These are phyloP conservation scores for Arabidopsis suecica DNA, from an alignment of 345 rosid genomes.

Conservation along the genomic window DNA sequence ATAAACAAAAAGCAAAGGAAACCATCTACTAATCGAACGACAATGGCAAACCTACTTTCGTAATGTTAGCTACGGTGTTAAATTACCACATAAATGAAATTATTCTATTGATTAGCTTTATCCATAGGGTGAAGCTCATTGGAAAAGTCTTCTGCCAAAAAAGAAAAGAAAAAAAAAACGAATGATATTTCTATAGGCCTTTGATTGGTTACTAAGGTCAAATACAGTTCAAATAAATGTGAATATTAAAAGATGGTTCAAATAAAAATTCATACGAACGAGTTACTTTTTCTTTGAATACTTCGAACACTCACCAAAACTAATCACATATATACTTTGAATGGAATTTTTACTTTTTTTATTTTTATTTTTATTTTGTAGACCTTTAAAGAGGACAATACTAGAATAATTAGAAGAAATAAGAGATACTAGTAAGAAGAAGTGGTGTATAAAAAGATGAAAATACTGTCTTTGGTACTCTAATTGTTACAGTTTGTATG, in stretches of 20 bases:
- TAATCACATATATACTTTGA: neutral
- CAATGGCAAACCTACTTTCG: conserved; percentile 1
- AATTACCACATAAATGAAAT: neutral
- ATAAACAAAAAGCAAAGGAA: conserved; percentile 4
- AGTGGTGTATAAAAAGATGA: no score
- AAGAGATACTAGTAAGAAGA: no score
- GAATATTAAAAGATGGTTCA: neutral
- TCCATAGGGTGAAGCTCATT: conserved; percentile 8
- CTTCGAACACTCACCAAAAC: neutral
- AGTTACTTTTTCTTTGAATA: neutral
- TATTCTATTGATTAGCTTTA: neutral
- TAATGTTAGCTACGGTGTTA: conserved; percentile 2
- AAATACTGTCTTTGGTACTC: no score
- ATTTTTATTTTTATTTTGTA: neutral
- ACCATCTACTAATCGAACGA: neutral
- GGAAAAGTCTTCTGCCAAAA: neutral
- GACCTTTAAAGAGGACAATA: neutral
- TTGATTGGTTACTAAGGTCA: neutral
- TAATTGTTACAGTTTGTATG: no score
- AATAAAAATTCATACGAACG: neutral
- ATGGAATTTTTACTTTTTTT: neutral
- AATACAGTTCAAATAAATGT: neutral
- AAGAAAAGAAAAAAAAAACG: neutral
- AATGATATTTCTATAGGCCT: neutral
- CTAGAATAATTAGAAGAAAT: no score